Conservation (phyloP, 2,329 filamentous ascomycete species). For the Nemania serpens region DNA sequence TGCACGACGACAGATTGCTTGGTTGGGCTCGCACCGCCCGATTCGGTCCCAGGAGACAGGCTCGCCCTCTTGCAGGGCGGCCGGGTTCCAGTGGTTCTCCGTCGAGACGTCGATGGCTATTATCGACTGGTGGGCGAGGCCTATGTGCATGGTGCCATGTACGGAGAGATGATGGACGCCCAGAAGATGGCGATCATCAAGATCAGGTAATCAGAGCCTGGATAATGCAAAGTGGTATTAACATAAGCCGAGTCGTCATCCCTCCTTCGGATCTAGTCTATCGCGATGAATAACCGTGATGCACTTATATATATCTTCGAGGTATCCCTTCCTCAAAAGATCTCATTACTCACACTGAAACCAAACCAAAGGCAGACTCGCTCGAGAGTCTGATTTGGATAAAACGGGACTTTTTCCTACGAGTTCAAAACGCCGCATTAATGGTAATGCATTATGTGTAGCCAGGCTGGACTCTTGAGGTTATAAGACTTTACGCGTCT, state of each 20-base stretch:
- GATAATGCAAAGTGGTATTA: not conserved
- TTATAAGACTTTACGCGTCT: too few relatives aligned
- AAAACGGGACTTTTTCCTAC: too few relatives aligned
- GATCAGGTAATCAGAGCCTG: constrained; percentile 9
- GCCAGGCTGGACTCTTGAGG: too few relatives aligned
- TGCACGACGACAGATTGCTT: constrained; percentile 15
- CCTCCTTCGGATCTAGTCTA: not conserved
- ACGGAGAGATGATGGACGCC: constrained; percentile 15
- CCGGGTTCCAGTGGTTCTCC: constrained; percentile 15
- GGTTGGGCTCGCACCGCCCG: constrained; percentile 18
- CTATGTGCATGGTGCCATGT: constrained; percentile 18
- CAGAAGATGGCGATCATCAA: constrained; percentile 7
- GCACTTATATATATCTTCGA: too few relatives aligned
- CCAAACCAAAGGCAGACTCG: too few relatives aligned
- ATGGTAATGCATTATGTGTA: too few relatives aligned
- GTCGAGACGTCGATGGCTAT: constrained; percentile 13
- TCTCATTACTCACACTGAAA: too few relatives aligned
- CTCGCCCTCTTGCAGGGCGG: constrained; percentile 19
- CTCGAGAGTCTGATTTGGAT: too few relatives aligned
- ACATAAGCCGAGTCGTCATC: not conserved
- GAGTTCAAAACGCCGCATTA: too few relatives aligned
- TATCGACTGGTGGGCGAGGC: constrained; percentile 18
- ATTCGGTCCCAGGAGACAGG: constrained; percentile 17
- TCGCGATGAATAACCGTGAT: not conserved
- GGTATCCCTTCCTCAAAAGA: too few relatives aligned